phyloP scores from a whole-genome alignment of 495 filamentous ascomycete genomes.

The Aspergillus cristatus region DNA sequence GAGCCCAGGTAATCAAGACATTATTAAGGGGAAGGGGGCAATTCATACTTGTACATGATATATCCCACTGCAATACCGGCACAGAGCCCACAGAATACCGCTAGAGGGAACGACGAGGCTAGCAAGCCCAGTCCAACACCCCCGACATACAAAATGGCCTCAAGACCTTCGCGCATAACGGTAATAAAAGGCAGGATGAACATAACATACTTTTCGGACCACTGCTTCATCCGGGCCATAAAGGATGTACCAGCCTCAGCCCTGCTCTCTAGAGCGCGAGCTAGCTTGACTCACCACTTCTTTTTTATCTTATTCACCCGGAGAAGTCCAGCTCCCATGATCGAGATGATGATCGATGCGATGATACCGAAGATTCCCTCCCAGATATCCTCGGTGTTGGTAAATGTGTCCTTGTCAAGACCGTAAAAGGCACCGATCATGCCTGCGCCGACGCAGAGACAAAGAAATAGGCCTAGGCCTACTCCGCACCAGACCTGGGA shows the following conservation, averaged over 20 bases:
- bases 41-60: constrained; percentile 70
- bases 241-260: constrained; percentile 10
- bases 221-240: constrained; percentile 45
- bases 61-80: constrained; percentile 59
- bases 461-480: constrained; percentile 52
- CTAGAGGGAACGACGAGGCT: constrained; percentile 62
- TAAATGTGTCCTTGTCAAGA: constrained; percentile 55
- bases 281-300: constrained; percentile 74
- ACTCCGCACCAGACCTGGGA: constrained; percentile 63
- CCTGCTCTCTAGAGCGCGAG: constrained; percentile 52
- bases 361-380: constrained; percentile 67
- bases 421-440: constrained; percentile 78
- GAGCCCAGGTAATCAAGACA: too few relatives aligned
- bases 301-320: constrained; percentile 76
- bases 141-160: constrained; percentile 73
- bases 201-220: constrained; percentile 70
- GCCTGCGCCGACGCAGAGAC: constrained; percentile 57
- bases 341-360: constrained; percentile 65
- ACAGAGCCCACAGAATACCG: constrained; percentile 57
- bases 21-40: constrained; percentile 4
- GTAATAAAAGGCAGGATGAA: constrained; percentile 78
- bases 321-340: constrained; percentile 69
- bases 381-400: constrained; percentile 61
- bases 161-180: constrained; percentile 72
- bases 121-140: constrained; percentile 71